Conservation (phyloP, 2,329 filamentous ascomycete species). For the Epichloe elymi region DNA sequence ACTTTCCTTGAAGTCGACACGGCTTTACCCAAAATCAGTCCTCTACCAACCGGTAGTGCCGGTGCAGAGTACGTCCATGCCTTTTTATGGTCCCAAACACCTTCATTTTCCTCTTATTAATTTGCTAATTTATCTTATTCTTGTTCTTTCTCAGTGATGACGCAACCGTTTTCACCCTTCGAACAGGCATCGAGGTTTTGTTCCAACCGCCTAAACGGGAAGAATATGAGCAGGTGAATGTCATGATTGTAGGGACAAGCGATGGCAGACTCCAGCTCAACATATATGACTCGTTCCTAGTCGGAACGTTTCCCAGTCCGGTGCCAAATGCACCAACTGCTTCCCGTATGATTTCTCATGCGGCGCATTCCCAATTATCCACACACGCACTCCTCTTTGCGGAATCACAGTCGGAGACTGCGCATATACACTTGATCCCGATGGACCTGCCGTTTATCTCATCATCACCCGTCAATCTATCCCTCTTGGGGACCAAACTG, state of each 20-base stretch:
- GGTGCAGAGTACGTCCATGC: constrained; percentile 41
- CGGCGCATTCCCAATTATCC: constrained; percentile 60
- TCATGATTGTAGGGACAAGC: constrained; percentile 61
- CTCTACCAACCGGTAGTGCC: constrained; percentile 47
- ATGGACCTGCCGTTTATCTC: constrained; percentile 76
- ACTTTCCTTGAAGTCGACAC: constrained; percentile 64
- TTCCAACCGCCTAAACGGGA: constrained; percentile 50
- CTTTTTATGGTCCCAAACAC: neutral
- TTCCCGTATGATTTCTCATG: constrained; percentile 40
- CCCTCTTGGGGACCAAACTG: constrained; percentile 73
- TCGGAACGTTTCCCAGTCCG: constrained; percentile 50
- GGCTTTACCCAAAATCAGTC: constrained; percentile 63
- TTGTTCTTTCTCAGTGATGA: constrained; percentile 26
- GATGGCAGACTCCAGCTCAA: constrained; percentile 62
- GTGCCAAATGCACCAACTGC: constrained; percentile 15
- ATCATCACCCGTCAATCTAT: constrained; percentile 65
- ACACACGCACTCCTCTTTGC: constrained; percentile 59
- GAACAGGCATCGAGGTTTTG: constrained; percentile 55
- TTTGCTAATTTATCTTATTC: constrained; percentile 5
- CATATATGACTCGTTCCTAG: constrained; percentile 75
- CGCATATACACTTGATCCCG: constrained; percentile 46
- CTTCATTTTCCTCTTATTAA: neutral
- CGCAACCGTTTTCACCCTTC: constrained; percentile 53
- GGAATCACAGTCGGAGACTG: constrained; percentile 19
- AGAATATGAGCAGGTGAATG: constrained; percentile 62